Percentiles rank a stretch among this genome's conserved stretches.
Conservation (phyloP, 2,329 filamentous ascomycete species). For the Fusarium burgessii region DNA sequence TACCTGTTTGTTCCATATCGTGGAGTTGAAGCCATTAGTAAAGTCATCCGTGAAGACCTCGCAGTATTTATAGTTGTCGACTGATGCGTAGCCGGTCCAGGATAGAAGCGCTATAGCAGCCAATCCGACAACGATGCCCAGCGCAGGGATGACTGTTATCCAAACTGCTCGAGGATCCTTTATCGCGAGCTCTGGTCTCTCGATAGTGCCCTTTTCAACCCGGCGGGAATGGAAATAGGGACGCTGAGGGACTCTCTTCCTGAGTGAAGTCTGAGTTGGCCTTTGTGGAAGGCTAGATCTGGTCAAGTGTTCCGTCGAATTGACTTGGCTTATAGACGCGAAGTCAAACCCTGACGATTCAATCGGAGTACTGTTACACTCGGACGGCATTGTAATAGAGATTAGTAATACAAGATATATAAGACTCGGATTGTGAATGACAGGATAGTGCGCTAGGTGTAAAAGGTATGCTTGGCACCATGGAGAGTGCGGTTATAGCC, state of each 20-base stretch:
- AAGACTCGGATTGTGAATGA: too few species aligned
- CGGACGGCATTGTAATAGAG: not conserved
- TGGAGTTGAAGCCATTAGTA: not conserved
- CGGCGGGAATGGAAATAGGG: not conserved
- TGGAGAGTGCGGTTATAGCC: not conserved
- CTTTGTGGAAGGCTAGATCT: not conserved
- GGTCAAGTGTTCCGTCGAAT: not conserved
- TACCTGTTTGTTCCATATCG: not conserved
- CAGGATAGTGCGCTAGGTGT: not conserved
- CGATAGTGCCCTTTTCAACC: not conserved
- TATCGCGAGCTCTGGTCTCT: not conserved
- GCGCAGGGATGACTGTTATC: not conserved
- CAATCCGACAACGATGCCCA: not conserved
- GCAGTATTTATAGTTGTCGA: not conserved
- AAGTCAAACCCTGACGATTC: not conserved
- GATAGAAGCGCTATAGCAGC: not conserved
- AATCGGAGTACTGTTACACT: not conserved
- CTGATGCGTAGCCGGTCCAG: not conserved
- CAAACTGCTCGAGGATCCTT: not conserved
- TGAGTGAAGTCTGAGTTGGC: not conserved
- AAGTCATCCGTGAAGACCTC: not conserved
- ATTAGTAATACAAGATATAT: fast-evolving
- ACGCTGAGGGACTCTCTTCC: not conserved
- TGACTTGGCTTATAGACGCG: not conserved
- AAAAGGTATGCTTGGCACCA: not conserved